phyloP scores from a whole-genome alignment of 306 rosid genomes.

The Senna siamea region DNA sequence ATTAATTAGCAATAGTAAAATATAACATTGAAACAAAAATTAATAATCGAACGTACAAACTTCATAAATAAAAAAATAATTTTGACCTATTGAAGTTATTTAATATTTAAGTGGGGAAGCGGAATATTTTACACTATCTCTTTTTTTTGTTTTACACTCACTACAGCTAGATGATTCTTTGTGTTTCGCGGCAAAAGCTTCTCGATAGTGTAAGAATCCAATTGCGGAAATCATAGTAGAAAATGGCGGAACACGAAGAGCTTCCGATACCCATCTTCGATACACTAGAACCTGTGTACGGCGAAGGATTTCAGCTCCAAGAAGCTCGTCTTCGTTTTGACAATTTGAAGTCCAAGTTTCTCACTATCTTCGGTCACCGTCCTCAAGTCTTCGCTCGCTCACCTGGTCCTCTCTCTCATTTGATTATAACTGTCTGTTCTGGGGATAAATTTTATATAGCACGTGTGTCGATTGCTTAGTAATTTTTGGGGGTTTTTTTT shows the following conservation, averaged over 20 bases:
- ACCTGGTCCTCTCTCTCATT: conserved; percentile 52
- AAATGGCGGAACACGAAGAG: conserved; percentile 64
- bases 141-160: too few relatives aligned
- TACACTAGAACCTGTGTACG: conserved; percentile 56
- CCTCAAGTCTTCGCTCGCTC: conserved; percentile 69
- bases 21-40: too few relatives aligned
- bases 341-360: conserved; percentile 52
- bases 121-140: too few relatives aligned
- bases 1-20: too few relatives aligned
- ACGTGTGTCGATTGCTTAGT: background rate
- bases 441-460: background rate
- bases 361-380: conserved; percentile 49
- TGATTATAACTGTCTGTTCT: background rate
- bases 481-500: conserved; percentile 2
- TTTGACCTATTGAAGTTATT: too few relatives aligned
- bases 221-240: background rate
- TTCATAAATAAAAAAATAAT: too few relatives aligned
- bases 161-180: too few relatives aligned
- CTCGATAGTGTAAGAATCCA: conserved; percentile 3
- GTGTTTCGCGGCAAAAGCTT: too few relatives aligned
- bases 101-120: too few relatives aligned
- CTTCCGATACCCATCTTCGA: conserved; percentile 61
- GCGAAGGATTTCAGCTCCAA: conserved; percentile 58
- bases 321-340: conserved; percentile 63
- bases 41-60: too few relatives aligned